phyloP scores from a whole-genome alignment of 306 rosid species.

The Cotoneaster glaucophyllus region DNA sequence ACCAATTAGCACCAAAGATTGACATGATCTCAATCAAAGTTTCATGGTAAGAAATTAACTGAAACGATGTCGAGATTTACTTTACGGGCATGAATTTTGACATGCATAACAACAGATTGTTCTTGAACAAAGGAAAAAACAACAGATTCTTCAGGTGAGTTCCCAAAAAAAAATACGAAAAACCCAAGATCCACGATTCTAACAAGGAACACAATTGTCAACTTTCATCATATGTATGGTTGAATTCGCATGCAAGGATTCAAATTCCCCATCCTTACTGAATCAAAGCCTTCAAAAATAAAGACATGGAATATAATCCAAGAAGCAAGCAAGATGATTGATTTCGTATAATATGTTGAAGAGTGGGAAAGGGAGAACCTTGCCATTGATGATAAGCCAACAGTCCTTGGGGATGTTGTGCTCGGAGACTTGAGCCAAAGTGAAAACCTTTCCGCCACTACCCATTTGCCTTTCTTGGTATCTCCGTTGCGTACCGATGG shows the following conservation, averaged over 20 bases:
- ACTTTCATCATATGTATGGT: not conserved
- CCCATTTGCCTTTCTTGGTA: slow-evolving; percentile 22
- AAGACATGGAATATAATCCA: not conserved
- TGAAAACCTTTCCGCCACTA: slow-evolving; percentile 33
- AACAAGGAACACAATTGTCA: not conserved
- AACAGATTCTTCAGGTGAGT: not conserved
- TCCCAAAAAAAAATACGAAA: not conserved
- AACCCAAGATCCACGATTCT: not conserved
- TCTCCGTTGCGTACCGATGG: not conserved
- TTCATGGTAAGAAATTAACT: not conserved
- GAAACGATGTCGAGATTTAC: not conserved
- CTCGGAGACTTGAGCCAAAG: slow-evolving; percentile 39
- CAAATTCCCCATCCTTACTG: not conserved
- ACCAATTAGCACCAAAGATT: too few species aligned
- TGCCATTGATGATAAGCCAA: slow-evolving; percentile 48
- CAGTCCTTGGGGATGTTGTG: slow-evolving; percentile 39
- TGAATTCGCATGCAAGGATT: not conserved
- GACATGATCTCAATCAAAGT: not conserved
- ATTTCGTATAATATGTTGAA: not conserved
- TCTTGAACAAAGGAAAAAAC: not conserved
- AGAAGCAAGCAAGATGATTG: not conserved
- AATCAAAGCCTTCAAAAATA: not conserved
- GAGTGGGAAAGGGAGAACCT: slow-evolving; percentile 24
- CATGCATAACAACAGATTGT: not conserved
- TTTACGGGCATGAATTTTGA: not conserved